These are phyloP conservation scores for Picochlorum sp. DNA, from an alignment of 139 green algal species.

Conservation along the genomic window DNA sequence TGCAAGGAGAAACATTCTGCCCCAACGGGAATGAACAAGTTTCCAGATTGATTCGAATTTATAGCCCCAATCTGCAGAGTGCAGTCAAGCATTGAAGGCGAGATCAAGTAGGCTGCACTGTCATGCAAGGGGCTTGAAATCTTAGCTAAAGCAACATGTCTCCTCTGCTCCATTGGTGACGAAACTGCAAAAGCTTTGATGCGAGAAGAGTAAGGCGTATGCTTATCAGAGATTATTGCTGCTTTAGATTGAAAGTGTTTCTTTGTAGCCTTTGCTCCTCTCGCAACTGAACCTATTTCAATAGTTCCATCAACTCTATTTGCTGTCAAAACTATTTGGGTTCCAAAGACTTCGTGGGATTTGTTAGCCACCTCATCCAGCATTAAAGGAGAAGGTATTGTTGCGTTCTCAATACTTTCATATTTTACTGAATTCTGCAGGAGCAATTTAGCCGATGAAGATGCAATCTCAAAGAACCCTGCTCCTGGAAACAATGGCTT, in stretches of 20 bases:
- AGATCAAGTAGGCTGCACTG: conserved; percentile 2
- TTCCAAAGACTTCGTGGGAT: too few species aligned
- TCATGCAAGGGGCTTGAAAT: conserved; percentile 3
- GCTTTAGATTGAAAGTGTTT: background rate
- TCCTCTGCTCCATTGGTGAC: background rate
- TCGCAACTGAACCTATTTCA: background rate
- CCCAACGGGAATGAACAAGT: conserved; percentile 15
- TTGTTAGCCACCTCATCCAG: background rate
- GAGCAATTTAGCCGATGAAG: background rate
- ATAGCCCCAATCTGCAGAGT: conserved; percentile 18
- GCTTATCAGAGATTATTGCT: background rate
- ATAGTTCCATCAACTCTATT: background rate
- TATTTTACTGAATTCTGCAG: background rate
- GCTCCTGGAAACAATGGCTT: conserved; percentile 17
- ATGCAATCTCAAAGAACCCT: conserved; percentile 18
- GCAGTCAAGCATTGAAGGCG: conserved; percentile 18
- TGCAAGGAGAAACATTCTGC: conserved; percentile 7
- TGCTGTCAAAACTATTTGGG: background rate
- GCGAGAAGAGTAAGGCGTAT: background rate
- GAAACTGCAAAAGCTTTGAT: background rate
- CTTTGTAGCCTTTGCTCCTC: background rate
- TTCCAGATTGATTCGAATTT: background rate
- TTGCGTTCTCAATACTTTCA: background rate
- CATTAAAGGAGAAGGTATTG: conserved; percentile 14
- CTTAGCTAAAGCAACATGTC: background rate